Evolutionary conservation across 345 rosid genomes (phyloP), one percentile per base, ranked within the genome.

Genomic region (Citrus mangshanensis): DNA sequence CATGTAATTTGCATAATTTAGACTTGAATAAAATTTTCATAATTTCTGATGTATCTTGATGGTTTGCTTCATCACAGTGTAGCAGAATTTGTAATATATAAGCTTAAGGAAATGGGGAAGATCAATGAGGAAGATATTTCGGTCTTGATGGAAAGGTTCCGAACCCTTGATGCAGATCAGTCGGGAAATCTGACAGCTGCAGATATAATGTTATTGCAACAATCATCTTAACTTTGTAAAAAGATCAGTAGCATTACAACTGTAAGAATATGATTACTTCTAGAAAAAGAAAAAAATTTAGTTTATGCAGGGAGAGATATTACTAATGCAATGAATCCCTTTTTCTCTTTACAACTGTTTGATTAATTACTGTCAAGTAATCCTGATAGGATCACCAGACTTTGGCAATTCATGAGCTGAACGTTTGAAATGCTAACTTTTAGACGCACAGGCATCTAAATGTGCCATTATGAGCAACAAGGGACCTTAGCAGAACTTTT

Each of bases 51-150:
- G 49, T 64, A 30, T 59, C 1, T 49, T 58, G 40, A 72, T 49
- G 1, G 14, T 56, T 28, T 32, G 27, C 69, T 25, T 54, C 22
- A 5, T 54, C 58, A 7, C 87, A 91, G 91, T 63, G 78, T 82
- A 16, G 84, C 89, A 4, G 93, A 91, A 60, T 91, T 89, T 69
- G 73, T 87, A 9, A 21, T 91, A 55, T 82, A 79, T 74, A 77
- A 83, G 72, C 77, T 89, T 1, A 78, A 86, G 83, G 90, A 86
- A 73, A 86, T 90, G 92, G 91, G 89, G 77, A 90, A 87, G 82
- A 84, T 90, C 27, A 51, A 55, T 42, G 72, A 80, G 63, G 88
- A 83, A 73, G 93, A 89, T 75, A 46, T 88, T 27, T 61, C 82
- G 64, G 30, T 80, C 0, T 72, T 82, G 72, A 64, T 83, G 84